These are phyloP conservation scores for Vicia sativa DNA, from an alignment of 306 rosid genomes.

Conservation along the genomic window DNA sequence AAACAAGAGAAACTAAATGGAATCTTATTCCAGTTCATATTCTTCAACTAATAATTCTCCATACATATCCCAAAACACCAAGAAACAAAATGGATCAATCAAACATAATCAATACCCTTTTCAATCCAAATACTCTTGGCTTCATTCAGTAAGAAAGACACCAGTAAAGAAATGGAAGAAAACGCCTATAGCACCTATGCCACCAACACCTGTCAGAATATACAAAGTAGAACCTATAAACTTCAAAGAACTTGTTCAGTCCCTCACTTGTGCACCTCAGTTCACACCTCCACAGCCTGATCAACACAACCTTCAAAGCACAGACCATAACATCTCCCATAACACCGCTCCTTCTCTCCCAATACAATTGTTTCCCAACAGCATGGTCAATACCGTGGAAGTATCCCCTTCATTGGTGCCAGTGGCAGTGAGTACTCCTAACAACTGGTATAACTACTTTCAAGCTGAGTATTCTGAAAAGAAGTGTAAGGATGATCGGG, in stretches of 20 bases:
- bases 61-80: constrained; percentile 14
- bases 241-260: constrained; percentile 74
- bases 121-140: constrained; percentile 32
- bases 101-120: constrained; percentile 34
- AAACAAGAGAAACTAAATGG: constrained; percentile 32
- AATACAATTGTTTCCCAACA: neutral
- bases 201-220: constrained; percentile 57
- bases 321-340: constrained; percentile 11
- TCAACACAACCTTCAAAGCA: constrained; percentile 35
- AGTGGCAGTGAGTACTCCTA: constrained; percentile 8
- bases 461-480: constrained; percentile 38
- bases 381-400: neutral
- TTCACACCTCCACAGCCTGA: constrained; percentile 29
- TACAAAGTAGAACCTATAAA: constrained; percentile 78
- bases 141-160: constrained; percentile 56
- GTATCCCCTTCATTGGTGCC: neutral
- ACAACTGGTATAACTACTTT: constrained; percentile 40
- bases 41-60: constrained; percentile 46
- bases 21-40: constrained; percentile 39
- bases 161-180: constrained; percentile 63
- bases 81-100: neutral
- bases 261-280: constrained; percentile 71
- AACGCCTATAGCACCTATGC: constrained; percentile 65
- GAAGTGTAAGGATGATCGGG: constrained; percentile 12
- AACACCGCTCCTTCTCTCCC: neutral